Conservation (phyloP, 208 protist species). For the Tetramitus jugosus region DNA sequence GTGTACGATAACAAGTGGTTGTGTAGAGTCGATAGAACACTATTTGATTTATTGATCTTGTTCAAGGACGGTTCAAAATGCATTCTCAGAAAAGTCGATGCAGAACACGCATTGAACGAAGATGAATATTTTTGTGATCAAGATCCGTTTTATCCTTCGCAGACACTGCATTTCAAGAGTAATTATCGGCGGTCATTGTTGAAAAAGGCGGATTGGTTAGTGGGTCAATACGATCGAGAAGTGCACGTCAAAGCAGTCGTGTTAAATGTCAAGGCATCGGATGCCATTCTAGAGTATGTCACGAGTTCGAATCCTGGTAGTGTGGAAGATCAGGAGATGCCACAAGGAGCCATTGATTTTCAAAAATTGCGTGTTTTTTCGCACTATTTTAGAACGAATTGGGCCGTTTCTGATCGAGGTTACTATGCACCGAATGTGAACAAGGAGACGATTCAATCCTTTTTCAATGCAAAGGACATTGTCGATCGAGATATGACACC, state of each 20-base stretch:
- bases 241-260: background rate
- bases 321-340: background rate
- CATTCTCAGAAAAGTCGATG: background rate
- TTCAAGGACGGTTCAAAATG: conserved; percentile 4
- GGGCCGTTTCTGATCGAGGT: background rate
- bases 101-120: background rate
- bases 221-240: background rate
- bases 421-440: background rate
- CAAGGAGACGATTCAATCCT: background rate
- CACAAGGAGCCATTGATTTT: background rate
- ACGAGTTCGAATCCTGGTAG: too few relatives aligned
- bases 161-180: background rate
- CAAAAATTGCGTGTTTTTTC: background rate
- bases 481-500: background rate
- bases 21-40: background rate
- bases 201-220: conserved; percentile 3
- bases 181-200: background rate
- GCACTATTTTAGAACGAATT: background rate
- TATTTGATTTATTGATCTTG: background rate
- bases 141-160: background rate
- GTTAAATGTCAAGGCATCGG: background rate
- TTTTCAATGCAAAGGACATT: background rate
- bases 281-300: background rate
- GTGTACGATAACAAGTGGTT: conserved; percentile 9
- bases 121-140: background rate